Evolutionary conservation across 331 rosid species (phyloP).

Genomic region (Arachis monticola): DNA sequence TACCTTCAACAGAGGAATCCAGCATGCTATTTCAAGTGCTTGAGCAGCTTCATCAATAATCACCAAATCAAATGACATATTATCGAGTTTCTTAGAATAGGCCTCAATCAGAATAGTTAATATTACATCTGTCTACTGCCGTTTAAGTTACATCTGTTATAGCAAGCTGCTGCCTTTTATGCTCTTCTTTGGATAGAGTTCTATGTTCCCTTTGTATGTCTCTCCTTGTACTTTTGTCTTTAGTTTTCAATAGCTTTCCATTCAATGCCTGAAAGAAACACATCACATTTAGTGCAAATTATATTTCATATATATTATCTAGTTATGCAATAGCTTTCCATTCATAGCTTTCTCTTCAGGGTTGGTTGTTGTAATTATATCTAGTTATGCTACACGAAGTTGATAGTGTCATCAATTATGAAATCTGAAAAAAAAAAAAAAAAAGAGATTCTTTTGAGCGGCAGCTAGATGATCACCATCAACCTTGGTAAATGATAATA

Average conservation of each 20-base stretch:
- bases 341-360: neutral
- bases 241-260: constrained; percentile 91
- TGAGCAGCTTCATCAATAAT: constrained; percentile 99
- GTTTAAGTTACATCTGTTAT: constrained; percentile 84
- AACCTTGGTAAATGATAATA: constrained; percentile 17
- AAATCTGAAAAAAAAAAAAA: constrained; percentile 1
- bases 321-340: too few relatives aligned
- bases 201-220: constrained; percentile 95
- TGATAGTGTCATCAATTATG: constrained; percentile 15
- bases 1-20: constrained; percentile 95
- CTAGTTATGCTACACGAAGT: constrained; percentile 15
- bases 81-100: constrained; percentile 70
- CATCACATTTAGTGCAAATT: constrained; percentile 17
- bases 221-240: constrained; percentile 80
- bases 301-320: constrained; percentile 2
- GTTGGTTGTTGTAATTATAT: constrained; percentile 12
- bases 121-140: constrained; percentile 68
- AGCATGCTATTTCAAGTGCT: constrained; percentile 98
- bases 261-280: constrained; percentile 68
- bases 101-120: constrained; percentile 93
- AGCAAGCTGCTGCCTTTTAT: constrained; percentile 95
- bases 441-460: neutral
- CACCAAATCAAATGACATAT: constrained; percentile 87
- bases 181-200: constrained; percentile 91
- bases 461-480: constrained; percentile 31